A percentile compares a stretch with the other conserved stretches of the same genome.
phyloP scores from a whole-genome alignment of 495 filamentous ascomycete genomes.

The Xylaria scruposa region DNA sequence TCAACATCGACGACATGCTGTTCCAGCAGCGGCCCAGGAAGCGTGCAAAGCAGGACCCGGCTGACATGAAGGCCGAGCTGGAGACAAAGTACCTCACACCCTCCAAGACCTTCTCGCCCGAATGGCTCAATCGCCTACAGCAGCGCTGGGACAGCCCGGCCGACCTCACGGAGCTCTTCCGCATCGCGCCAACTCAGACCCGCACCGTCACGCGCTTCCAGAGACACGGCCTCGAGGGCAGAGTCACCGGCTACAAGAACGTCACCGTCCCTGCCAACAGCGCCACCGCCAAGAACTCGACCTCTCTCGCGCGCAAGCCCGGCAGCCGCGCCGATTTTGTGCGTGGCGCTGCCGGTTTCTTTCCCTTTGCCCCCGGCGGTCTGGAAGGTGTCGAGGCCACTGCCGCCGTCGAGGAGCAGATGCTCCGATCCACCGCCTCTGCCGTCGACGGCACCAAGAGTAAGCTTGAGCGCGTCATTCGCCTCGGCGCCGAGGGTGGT shows the following conservation, averaged over 20 bases:
- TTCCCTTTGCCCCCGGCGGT: conserved; percentile 93
- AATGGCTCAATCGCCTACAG: conserved; percentile 89
- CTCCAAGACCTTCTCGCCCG: conserved; percentile 72
- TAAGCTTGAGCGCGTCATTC: conserved; percentile 79
- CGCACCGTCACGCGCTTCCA: conserved; percentile 91
- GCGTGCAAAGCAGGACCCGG: conserved; percentile 59
- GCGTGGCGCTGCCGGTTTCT: conserved; percentile 92
- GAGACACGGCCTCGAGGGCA: conserved; percentile 89
- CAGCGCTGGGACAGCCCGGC: conserved; percentile 84
- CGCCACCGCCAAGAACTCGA: conserved; percentile 95
- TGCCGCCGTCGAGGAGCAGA: conserved; percentile 74
- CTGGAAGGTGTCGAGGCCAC: conserved; percentile 85
- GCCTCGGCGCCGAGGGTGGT: conserved; percentile 76
- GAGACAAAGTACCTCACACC: conserved; percentile 82
- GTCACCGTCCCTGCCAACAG: conserved; percentile 90
- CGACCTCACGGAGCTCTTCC: conserved; percentile 80
- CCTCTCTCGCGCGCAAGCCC: conserved; percentile 85
- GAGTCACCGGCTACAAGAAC: conserved; percentile 92
- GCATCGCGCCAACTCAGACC: conserved; percentile 87
- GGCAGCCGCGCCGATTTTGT: conserved; percentile 91
- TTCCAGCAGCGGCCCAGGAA: conserved; percentile 62
- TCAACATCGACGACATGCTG: conserved; percentile 64
- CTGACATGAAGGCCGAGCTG: conserved; percentile 69
- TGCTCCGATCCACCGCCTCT: conserved; percentile 45
- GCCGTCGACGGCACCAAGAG: conserved; percentile 47